Evolutionary conservation across 371 early-diverging fungal species (phyloP), one percentile per base, ranked within the genome.

Genomic region (Polyrhizophydium stewartii): DNA sequence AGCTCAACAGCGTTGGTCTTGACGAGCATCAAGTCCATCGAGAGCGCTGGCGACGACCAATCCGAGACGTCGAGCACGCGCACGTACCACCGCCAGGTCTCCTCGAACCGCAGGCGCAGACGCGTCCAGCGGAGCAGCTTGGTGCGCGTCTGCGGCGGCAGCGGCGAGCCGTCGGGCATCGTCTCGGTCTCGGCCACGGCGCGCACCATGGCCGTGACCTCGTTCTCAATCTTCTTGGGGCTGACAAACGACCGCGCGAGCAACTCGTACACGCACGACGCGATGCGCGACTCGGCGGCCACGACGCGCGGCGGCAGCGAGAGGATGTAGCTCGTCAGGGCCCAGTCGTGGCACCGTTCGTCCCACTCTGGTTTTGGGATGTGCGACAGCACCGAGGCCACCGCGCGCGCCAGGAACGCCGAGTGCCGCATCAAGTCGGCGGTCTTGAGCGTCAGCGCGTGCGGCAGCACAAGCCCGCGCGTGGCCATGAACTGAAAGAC

Each of bases 1-100:
- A 62, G 45, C 2, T 24, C 24, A 16, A 43, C 13, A 2, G 62
- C 62, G 46, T 62, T 30, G 1, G 27, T 49, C 41, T 43, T 37
- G 22, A 62, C 35, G 25, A 28, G 7, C 49, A 7, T 3, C 49
- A 47, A 3, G 22, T 47, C 49, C 7, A 16, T 3, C 22, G 3
- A 3, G 25, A 47, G 28, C 16, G 17, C n/a, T 10, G 22, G 25
- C 3, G 7, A 3, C 9, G 22, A 25, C 49, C 49, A 47, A 16
- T 47, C 28, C 22, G 49, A 6, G 28, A 47, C 49, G 3, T 16
- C 49, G 7, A 47, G 7, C 7, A 47, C 49, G 28, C 49, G 49
- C 25, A 47, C 49, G 28, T 47, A 47, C 49, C 49, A 47, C 49
- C 49, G 49, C 49, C 49, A 47, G 7, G 16, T 16, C 28, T 47